Percentiles rank a stretch among this genome's conserved stretches.
Evolutionary conservation across 2,329 filamentous ascomycete genomes (phyloP).

Genomic region (Penicillium sp.): DNA sequence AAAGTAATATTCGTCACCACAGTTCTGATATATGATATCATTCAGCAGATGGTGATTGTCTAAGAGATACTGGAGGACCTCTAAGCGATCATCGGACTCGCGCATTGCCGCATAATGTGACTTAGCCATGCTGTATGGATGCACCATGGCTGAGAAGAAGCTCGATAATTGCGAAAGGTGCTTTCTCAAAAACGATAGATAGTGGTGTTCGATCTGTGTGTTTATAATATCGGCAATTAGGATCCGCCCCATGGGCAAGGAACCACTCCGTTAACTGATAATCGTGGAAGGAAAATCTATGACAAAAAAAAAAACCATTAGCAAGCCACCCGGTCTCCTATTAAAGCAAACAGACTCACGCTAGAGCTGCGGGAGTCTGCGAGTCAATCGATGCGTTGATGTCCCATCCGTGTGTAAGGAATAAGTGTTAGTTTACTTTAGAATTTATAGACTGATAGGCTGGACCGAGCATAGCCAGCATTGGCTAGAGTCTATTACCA

Average conservation of each 20-base stretch:
- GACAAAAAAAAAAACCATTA: not conserved
- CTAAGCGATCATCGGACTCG: not conserved
- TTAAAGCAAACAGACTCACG: not conserved
- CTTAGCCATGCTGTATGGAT: not conserved
- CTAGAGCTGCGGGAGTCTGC: not conserved
- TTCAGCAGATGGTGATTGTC: not conserved
- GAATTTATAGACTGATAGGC: not conserved
- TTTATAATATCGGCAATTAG: not conserved
- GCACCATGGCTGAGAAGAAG: not conserved
- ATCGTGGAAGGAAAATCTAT: not conserved
- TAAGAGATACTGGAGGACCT: not conserved
- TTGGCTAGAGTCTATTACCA: constrained; percentile 5
- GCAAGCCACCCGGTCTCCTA: not conserved
- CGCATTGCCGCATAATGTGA: not conserved
- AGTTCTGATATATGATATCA: not conserved
- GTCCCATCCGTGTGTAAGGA: not conserved
- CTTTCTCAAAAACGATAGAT: not conserved
- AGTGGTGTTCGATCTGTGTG: not conserved
- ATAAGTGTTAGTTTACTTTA: not conserved
- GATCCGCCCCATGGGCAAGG: not conserved
- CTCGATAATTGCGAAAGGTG: not conserved
- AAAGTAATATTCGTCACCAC: not conserved
- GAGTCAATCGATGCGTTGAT: not conserved
- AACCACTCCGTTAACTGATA: not conserved
- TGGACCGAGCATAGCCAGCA: no score